Conservation (phyloP, 768 basidiomycete species). For the Hydnum rufescens region DNA sequence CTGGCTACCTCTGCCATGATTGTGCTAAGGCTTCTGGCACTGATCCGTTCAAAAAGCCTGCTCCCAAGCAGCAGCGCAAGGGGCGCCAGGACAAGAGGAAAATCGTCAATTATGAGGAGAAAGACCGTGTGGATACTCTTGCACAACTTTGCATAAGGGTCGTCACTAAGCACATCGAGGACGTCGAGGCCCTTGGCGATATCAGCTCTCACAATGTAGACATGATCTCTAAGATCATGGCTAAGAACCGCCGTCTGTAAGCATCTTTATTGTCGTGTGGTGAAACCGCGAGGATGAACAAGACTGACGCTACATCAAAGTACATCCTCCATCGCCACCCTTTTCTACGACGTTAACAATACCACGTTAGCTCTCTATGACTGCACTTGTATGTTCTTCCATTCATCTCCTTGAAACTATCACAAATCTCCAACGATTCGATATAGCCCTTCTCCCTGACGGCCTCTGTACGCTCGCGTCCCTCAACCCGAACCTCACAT, state of each 20-base stretch:
- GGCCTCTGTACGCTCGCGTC: slow-evolving; percentile 50
- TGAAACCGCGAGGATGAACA: not conserved
- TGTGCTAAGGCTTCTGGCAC: slow-evolving; percentile 62
- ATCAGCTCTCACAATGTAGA: slow-evolving; percentile 73
- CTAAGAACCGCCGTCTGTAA: slow-evolving; percentile 64
- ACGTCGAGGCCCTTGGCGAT: slow-evolving; percentile 76
- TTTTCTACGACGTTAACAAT: slow-evolving; percentile 69
- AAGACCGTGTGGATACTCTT: slow-evolving; percentile 45
- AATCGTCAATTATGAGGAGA: slow-evolving; percentile 40
- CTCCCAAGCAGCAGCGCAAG: slow-evolving; percentile 39
- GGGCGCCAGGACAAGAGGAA: slow-evolving; percentile 48
- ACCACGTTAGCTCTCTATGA: slow-evolving; percentile 61
- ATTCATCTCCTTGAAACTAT: not conserved
- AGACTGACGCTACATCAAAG: slow-evolving; percentile 25
- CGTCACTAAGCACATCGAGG: slow-evolving; percentile 68
- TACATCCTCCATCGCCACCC: slow-evolving; percentile 52
- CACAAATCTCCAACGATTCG: not conserved
- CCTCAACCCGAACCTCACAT: slow-evolving; percentile 69
- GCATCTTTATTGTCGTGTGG: slow-evolving; percentile 18
- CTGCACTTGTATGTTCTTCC: slow-evolving; percentile 49
- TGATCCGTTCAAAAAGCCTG: slow-evolving; percentile 74
- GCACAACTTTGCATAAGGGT: slow-evolving; percentile 73
- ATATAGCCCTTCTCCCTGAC: slow-evolving; percentile 42
- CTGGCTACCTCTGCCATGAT: slow-evolving; percentile 65
- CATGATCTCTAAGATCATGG: slow-evolving; percentile 61